phyloP scores from a whole-genome alignment of 495 filamentous ascomycete genomes.

The Penicillium chermesinum region DNA sequence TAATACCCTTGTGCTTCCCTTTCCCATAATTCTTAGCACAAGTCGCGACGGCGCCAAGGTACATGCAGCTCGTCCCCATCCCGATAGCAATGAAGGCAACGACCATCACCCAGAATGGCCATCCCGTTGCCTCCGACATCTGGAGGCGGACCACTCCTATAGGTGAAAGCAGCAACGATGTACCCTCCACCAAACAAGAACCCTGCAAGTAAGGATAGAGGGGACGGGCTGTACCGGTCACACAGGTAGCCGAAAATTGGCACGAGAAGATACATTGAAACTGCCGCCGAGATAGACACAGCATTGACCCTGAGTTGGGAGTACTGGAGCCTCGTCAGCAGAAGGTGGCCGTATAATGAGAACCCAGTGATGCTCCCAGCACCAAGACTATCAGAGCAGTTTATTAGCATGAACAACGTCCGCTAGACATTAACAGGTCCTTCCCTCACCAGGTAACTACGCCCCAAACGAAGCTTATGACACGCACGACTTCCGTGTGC shows the following conservation, averaged over 20 bases:
- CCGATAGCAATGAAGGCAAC: slow-evolving; percentile 76
- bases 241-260: slow-evolving; percentile 86
- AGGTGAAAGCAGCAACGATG: slow-evolving; percentile 73
- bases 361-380: slow-evolving; percentile 83
- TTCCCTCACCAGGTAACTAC: slow-evolving; percentile 59
- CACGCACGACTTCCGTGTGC: slow-evolving; percentile 45
- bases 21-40: slow-evolving; percentile 96
- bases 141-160: slow-evolving; percentile 55
- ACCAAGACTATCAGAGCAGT: slow-evolving; percentile 49
- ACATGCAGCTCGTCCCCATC: slow-evolving; percentile 78
- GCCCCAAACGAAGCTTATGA: slow-evolving; percentile 56
- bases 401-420: slow-evolving; percentile 6
- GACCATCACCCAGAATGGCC: slow-evolving; percentile 79
- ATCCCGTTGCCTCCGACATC: slow-evolving; percentile 54
- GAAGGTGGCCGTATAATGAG: slow-evolving; percentile 84
- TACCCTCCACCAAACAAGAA: slow-evolving; percentile 77
- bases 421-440: too few relatives aligned
- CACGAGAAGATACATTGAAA: slow-evolving; percentile 85
- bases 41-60: slow-evolving; percentile 80
- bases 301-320: slow-evolving; percentile 87
- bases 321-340: slow-evolving; percentile 79
- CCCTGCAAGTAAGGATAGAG: slow-evolving; percentile 65
- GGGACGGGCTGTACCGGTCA: slow-evolving; percentile 76
- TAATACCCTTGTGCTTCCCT: slow-evolving; percentile 80
- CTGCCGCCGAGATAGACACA: slow-evolving; percentile 74